These are phyloP conservation scores for Ensete glaucum DNA, from an alignment of 176 grass and related monocot genomes.

Conservation along the genomic window DNA sequence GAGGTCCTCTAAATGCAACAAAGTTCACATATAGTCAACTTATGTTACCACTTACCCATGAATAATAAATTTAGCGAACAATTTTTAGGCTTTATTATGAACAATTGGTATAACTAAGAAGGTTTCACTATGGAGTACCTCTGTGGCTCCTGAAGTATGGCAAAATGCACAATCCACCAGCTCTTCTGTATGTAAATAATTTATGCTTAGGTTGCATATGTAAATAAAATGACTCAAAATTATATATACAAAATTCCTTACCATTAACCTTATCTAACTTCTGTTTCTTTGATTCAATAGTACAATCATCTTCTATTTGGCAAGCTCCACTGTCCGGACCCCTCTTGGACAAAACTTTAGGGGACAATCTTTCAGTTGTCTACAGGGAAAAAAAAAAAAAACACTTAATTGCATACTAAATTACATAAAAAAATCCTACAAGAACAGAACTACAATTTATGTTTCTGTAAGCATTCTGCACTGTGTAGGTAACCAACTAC, in stretches of 20 bases:
- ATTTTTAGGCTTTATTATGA: neutral
- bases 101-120: neutral
- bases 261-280: conserved; percentile 36
- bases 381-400: conserved; percentile 11
- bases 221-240: neutral
- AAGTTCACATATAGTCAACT: neutral
- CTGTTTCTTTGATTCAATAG: conserved; percentile 56
- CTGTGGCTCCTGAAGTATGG: conserved; percentile 36
- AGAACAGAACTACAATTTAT: too few relatives aligned
- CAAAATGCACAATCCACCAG: conserved; percentile 67
- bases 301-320: conserved; percentile 21
- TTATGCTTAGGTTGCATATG: neutral
- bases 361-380: conserved; percentile 35
- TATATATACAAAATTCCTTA: conserved; percentile 5
- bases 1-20: neutral
- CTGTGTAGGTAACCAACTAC: too few relatives aligned
- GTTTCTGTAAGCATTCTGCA: too few relatives aligned
- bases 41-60: conserved; percentile 4
- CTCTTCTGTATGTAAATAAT: conserved; percentile 29
- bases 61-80: neutral
- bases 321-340: neutral
- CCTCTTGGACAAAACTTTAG: conserved; percentile 35
- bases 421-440: too few relatives aligned
- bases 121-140: conserved; percentile 30
- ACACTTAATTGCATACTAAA: neutral